Conservation (phyloP, 257 asterid genomes). For the Solanum sparsipilum region DNA sequence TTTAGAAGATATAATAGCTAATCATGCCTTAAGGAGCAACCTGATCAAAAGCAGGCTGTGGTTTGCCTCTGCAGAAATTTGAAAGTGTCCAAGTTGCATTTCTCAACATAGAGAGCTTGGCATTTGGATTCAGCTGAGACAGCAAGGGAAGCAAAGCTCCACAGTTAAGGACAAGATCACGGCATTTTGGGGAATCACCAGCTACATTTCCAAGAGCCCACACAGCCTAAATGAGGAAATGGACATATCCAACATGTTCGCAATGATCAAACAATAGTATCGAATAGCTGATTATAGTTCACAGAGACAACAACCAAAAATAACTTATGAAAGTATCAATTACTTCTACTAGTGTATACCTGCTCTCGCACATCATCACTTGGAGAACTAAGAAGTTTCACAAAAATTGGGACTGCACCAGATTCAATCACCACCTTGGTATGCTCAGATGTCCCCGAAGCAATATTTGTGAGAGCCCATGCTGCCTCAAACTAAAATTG, state of each 20-base stretch:
- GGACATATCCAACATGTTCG: background rate
- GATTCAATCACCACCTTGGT: constrained; percentile 7
- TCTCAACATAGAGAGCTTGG: constrained; percentile 81
- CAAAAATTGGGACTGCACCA: constrained; percentile 16
- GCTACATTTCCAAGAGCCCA: constrained; percentile 97
- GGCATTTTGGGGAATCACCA: constrained; percentile 87
- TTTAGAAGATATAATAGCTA: background rate
- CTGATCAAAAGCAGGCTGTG: constrained; percentile 86
- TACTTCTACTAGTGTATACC: background rate
- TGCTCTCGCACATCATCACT: constrained; percentile 12
- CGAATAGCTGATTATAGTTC: background rate
- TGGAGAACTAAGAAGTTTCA: constrained; percentile 14
- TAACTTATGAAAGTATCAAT: background rate
- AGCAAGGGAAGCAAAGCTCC: constrained; percentile 75
- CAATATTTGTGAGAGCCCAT: constrained; percentile 15
- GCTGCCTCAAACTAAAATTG: constrained; percentile 9
- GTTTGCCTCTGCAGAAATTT: constrained; percentile 31
- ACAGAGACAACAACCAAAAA: background rate
- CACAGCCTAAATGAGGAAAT: constrained; percentile 51
- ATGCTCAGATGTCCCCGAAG: constrained; percentile 11
- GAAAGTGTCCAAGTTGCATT: constrained; percentile 19
- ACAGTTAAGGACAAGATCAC: constrained; percentile 20
- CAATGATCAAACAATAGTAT: background rate
- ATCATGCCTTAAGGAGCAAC: constrained; percentile 19
- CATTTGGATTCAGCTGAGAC: constrained; percentile 66